Base-by-base conservation (phyloP, 148 eudicot species). In the Selenicereus undatus region DNA sequence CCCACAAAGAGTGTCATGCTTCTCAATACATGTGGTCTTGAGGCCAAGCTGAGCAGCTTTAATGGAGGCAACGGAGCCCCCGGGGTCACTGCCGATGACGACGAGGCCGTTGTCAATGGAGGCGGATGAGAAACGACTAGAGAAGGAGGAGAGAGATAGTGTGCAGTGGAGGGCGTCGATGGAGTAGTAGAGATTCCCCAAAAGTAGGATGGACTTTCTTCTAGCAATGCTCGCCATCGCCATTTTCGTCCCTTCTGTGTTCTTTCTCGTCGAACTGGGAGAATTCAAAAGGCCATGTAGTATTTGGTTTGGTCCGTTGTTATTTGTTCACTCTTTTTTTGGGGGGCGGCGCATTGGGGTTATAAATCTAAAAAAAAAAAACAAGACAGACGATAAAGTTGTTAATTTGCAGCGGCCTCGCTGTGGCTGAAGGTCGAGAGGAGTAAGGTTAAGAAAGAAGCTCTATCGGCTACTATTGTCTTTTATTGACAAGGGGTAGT, bases 11-110 rank as follows among this genome's bases (percentile, higher is more conserved):
- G 94, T 22, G 3, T 96, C 98, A 35, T 96, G 92, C 87, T 93
- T 95, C 89, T 95, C 98, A 70, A 95, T 95, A 80, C 97, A 95
- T n/a, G 98, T 93, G 7, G 98, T 93, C 84, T 93, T 95, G 35
- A 95, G 89, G 2, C 98, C 97, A 0, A 95, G 83, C 88, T 95
- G 98, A 30, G 98, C 98, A 35, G 98, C 98, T 88, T 95, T 95
- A 78, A 95, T 95, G 48, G 97, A 96, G 32, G 97, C 97, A 1
- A 95, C 98, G 75, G 93, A 95, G 29, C 98, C 98, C 1, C 98
- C 98, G 35, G 98, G 98, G 0, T 96, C 98, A 51, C 98, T 97
- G 76, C 97, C 98, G 79, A 95, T 83, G 48, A 95, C 89, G n/a
- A 95, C 96, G 71, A 95, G 96, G 79, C 93, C 97, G 82, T 91